Base-by-base conservation (phyloP, 225 moss, liverwort and hornwort genomes). In the Pseudisothecium myosuroides region DNA sequence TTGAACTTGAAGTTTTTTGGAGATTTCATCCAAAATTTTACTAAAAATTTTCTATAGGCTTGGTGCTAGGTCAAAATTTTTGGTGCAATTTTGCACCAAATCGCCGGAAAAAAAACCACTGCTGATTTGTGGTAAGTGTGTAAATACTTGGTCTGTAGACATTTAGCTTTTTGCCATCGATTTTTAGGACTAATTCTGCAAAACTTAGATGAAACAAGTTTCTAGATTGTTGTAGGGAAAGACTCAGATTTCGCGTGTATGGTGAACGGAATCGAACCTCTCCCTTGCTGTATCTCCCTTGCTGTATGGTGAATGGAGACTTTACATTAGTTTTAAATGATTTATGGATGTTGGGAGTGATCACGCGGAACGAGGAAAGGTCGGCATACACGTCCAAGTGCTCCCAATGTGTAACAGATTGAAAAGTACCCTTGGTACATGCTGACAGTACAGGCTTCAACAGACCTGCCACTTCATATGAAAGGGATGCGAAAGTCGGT, bases 401-500 rank as follows among this genome's bases (percentile, higher is more conserved):
- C 50, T 90, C 69, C 75, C 88, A 88, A 76, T 88, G 68, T 85
- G 90, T 90, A 91, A 90, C 93, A 91, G 88, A 93, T 88, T 88
- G 88, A 83, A 85, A 88, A 91, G 91, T 89, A 86, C 86, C 76
- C 87, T 62, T 71, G 58, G 91, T 91, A 87, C 89, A 82, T 85
- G 87, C 90, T 93, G 88, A 89, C 84, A 90, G 91, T 93, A 93
- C 88, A 87, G 65, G 72, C 68, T 83, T 83, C 79, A 92, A 75
- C 88, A 88, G 87, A 86, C 80, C 92, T 89, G 88, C 85, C 85
- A 91, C 89, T 90, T 88, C 93, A 90, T 90, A 89, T 81, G 90
- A 89, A 87, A 92, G 81, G 50, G 91, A 93, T 91, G 81, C 90
- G 81, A 90, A 90, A 87, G 91, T 87, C 87, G 88, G 91, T 93